phyloP scores from a whole-genome alignment of 2,329 filamentous ascomycete genomes.

The Myriangium duriaei region DNA sequence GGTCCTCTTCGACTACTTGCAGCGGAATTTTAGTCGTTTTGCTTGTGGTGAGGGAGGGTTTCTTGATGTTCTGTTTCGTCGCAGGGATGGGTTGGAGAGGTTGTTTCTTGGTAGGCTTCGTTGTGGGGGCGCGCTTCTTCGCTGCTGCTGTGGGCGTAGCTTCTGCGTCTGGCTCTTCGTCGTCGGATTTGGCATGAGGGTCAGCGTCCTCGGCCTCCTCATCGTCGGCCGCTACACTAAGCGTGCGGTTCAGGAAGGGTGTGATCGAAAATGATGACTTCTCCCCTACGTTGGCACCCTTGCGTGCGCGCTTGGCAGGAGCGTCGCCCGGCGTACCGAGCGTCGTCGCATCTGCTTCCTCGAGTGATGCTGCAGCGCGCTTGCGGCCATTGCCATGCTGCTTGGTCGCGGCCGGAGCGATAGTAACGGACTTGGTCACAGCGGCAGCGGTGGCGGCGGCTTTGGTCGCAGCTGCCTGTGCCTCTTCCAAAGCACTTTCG shows the following conservation, averaged over 20 bases:
- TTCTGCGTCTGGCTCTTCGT: constrained; percentile 19
- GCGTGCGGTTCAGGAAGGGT: constrained; percentile 73
- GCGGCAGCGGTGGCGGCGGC: constrained; percentile 20
- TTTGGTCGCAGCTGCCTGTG: constrained; percentile 23
- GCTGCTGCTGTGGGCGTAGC: constrained; percentile 17
- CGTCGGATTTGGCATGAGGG: constrained; percentile 13
- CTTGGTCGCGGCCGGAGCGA: constrained; percentile 23
- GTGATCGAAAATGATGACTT: constrained; percentile 92
- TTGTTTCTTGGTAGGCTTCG: constrained; percentile 25
- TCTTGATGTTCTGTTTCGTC: constrained; percentile 29
- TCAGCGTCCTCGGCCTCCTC: constrained; percentile 10
- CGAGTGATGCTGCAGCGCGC: constrained; percentile 28
- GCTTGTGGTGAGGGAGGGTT: constrained; percentile 29
- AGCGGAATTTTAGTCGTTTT: constrained; percentile 27
- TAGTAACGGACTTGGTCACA: constrained; percentile 20
- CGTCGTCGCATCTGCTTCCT: constrained; percentile 33
- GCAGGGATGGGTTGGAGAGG: constrained; percentile 32
- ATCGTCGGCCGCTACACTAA: constrained; percentile 39
- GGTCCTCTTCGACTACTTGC: constrained; percentile 31
- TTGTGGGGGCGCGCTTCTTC: constrained; percentile 14
- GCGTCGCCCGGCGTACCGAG: constrained; percentile 38
- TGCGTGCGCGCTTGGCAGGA: constrained; percentile 34
- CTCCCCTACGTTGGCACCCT: constrained; percentile 56
- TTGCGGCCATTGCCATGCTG: constrained; percentile 24
- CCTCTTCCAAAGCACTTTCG: constrained; percentile 37